Base-by-base conservation (phyloP, 2,329 filamentous ascomycete species). In the Colletotrichum falcatum region DNA sequence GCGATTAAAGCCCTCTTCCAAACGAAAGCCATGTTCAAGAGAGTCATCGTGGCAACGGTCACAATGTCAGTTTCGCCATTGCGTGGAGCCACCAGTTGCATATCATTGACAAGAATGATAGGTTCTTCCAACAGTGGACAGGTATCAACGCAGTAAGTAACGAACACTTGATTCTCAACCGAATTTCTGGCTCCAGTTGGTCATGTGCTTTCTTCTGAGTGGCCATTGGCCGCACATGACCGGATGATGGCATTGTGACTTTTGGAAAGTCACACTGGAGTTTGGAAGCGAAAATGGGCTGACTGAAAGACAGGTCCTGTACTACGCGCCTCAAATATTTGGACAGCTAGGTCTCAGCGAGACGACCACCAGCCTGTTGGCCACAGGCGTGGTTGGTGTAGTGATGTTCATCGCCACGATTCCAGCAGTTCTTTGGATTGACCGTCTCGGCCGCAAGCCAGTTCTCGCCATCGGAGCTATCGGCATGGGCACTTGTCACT, bases 291-390 rank as follows among this genome's bases (percentile, higher is more conserved):
- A 18, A 23, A 48, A 2, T 18, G 11, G 18, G 3, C 48, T 62
- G 14, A 54, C 26, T n/a, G 1, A 3, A 5, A n/a, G 11, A 30
- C 30, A 71, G 71, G 68, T 73, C 5, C 83, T 92, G 56, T 93
- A 92, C 82, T 92, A 93, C 74, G 90, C 90, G 0, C 92, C 92
- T 0, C 86, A 85, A 20, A 94, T 94, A 74, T 94, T 94, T 81
- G 80, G 82, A 51, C 84, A 90, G 70, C 84, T 94, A 5, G 92
- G 92, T 6, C 83, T 93, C 7, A 81, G 75, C 72, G 73, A 75
- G 62, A 88, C 78, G 61, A 84, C 83, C 0, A 84, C 80, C 0
- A 89, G 87, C 0, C 84, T 93, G 0, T 82, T 93, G 1, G 91
- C 91, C 0, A 93, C 91, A 0, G 91, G 91, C 3, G 91, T 93